Evolutionary conservation across 768 basidiomycete species (phyloP).

Genomic region (Mycena vulgaris): DNA sequence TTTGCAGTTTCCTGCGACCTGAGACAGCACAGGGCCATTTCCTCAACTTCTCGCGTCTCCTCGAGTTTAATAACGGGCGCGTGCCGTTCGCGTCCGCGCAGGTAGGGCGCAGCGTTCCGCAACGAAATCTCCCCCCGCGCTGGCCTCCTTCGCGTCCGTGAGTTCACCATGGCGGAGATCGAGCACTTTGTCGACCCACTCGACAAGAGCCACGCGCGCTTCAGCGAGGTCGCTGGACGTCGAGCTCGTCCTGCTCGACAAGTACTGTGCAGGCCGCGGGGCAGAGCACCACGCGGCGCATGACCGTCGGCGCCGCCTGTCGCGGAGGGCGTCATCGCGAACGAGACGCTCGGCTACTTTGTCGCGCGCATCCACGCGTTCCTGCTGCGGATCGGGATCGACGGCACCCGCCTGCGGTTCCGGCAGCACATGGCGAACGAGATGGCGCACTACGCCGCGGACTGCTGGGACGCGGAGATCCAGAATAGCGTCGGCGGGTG

Average conservation of each 20-base stretch:
- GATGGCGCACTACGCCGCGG: slow-evolving; percentile 99
- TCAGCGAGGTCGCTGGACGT: slow-evolving; percentile 85
- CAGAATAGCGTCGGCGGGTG: slow-evolving; percentile 86
- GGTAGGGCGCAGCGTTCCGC: slow-evolving; percentile 94
- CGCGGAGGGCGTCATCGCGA: slow-evolving; percentile 87
- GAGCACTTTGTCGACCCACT: slow-evolving; percentile 98
- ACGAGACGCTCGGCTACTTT: slow-evolving; percentile 98
- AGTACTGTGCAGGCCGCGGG: slow-evolving; percentile 88
- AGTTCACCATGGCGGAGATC: slow-evolving; percentile 99
- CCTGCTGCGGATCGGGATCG: slow-evolving; percentile 91
- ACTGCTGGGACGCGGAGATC: slow-evolving; percentile 99
- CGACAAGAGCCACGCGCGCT: slow-evolving; percentile 91
- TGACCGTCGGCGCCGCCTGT: slow-evolving; percentile 94
- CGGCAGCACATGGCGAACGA: slow-evolving; percentile 99
- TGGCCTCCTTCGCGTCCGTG: slow-evolving; percentile 95
- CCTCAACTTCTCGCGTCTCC: slow-evolving; percentile 96
- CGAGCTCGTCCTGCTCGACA: slow-evolving; percentile 83
- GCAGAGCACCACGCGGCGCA: slow-evolving; percentile 70
- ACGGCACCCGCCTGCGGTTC: slow-evolving; percentile 88
- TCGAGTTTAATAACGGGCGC: slow-evolving; percentile 98
- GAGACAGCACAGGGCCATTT: slow-evolving; percentile 99
- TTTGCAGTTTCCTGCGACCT: slow-evolving; percentile 88
- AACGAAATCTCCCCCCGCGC: slow-evolving; percentile 99
- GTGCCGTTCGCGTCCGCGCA: slow-evolving; percentile 98
- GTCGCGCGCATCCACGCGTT: slow-evolving; percentile 93